Percentiles rank a stretch among this genome's conserved stretches.
These are phyloP conservation scores for Lachnellula occidentalis DNA, from an alignment of 2,329 filamentous ascomycete genomes.

Conservation along the genomic window DNA sequence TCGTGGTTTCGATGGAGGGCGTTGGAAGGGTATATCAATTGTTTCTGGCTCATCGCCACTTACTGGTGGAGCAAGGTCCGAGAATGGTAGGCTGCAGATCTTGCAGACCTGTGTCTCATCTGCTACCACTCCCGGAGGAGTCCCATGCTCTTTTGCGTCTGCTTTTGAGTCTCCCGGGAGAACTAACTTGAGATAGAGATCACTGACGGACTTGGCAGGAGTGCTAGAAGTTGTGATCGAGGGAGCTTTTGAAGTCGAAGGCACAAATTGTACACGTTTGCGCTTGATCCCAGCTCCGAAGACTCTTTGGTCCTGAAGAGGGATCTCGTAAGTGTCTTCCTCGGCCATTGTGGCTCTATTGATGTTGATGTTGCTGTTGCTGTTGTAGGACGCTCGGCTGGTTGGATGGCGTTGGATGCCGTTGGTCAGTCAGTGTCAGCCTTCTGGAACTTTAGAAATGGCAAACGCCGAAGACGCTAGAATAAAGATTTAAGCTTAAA, in stretches of 20 bases:
- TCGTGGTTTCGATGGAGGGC: slow-evolving; percentile 20
- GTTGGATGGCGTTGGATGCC: background rate
- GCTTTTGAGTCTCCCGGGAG: slow-evolving; percentile 31
- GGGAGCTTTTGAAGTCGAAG: slow-evolving; percentile 26
- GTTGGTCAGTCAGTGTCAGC: background rate
- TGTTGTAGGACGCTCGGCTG: background rate
- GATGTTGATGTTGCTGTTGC: no score
- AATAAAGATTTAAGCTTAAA: slow-evolving; percentile 21
- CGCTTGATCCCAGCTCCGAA: slow-evolving; percentile 60
- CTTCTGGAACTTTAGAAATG: background rate
- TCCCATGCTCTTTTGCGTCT: background rate
- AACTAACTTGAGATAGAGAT: slow-evolving; percentile 64
- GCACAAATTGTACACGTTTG: slow-evolving; percentile 54
- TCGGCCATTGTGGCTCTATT: slow-evolving; percentile 31
- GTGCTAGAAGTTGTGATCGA: slow-evolving; percentile 28
- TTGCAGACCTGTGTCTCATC: slow-evolving; percentile 38
- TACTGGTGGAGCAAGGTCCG: slow-evolving; percentile 35
- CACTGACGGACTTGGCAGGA: slow-evolving; percentile 32
- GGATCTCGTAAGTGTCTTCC: slow-evolving; percentile 52
- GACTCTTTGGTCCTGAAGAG: slow-evolving; percentile 51
- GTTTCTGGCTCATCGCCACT: background rate
- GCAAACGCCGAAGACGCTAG: background rate
- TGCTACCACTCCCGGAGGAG: background rate
- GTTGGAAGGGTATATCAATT: background rate
- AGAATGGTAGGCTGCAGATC: slow-evolving; percentile 55